Evolutionary conservation across 331 rosid species (phyloP).

Genomic region (Spiraea crenata): DNA sequence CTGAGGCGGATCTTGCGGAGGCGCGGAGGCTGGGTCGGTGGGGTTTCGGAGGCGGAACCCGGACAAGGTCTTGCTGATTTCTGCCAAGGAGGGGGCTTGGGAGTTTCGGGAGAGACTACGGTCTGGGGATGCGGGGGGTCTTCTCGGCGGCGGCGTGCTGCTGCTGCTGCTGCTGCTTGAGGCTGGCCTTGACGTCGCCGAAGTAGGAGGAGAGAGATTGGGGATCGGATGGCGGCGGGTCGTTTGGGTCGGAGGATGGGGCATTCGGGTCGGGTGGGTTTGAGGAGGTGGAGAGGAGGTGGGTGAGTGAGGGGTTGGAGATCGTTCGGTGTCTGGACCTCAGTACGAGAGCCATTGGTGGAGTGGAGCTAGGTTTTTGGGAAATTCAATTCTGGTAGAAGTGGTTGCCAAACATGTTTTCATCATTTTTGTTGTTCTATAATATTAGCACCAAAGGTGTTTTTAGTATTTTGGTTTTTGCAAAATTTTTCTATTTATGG

Average conservation of each 20-base stretch:
- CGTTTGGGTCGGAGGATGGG: background rate
- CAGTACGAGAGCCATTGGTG: slow-evolving; percentile 47
- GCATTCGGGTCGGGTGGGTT: slow-evolving; percentile 15
- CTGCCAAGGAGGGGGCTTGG: slow-evolving; percentile 20
- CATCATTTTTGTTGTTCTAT: too few relatives aligned
- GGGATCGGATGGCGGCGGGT: slow-evolving; percentile 25
- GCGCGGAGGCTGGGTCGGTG: background rate
- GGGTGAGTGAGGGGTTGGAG: slow-evolving; percentile 26
- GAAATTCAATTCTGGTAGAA: too few relatives aligned
- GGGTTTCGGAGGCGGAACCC: slow-evolving; percentile 29
- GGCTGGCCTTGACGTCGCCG: slow-evolving; percentile 39
- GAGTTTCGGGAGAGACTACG: slow-evolving; percentile 9
- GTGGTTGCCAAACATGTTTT: too few relatives aligned
- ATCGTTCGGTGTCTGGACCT: slow-evolving; percentile 24
- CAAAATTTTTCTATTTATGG: too few relatives aligned
- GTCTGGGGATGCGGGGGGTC: background rate
- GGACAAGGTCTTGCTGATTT: slow-evolving; percentile 37
- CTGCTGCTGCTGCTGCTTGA: slow-evolving; percentile 26
- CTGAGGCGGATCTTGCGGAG: slow-evolving; percentile 10
- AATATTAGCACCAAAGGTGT: too few relatives aligned
- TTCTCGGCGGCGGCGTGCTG: background rate
- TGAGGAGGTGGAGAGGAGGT: slow-evolving; percentile 34
- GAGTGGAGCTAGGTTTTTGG: slow-evolving; percentile 12
- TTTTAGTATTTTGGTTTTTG: too few relatives aligned
- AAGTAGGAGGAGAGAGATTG: slow-evolving; percentile 27